A percentile compares a stretch with the other conserved stretches of the same genome.
Conservation (phyloP, 495 filamentous ascomycete species). For the Cudoniella acicularis region DNA sequence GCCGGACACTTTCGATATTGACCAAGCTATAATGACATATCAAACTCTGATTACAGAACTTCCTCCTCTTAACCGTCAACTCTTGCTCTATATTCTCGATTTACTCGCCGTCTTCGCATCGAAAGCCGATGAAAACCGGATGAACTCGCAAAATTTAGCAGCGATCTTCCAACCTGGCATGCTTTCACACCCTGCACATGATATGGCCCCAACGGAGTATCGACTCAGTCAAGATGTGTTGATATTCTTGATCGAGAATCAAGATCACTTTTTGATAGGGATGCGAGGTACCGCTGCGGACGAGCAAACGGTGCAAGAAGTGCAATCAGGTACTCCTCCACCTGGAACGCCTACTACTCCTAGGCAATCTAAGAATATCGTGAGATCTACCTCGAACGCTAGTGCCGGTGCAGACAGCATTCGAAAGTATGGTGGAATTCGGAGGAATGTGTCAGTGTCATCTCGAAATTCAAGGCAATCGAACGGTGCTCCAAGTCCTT, state of each 20-base stretch:
- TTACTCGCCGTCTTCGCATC: slow-evolving; percentile 97
- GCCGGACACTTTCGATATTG: slow-evolving; percentile 64
- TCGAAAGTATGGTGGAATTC: slow-evolving; percentile 69
- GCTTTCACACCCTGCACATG: slow-evolving; percentile 88
- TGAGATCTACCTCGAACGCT: slow-evolving; percentile 77
- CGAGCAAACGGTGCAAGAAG: slow-evolving; percentile 80
- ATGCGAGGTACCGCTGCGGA: slow-evolving; percentile 92
- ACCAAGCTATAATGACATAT: slow-evolving; percentile 74
- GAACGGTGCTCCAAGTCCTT: slow-evolving; percentile 65
- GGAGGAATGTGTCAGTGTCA: slow-evolving; percentile 76
- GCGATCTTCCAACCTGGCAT: slow-evolving; percentile 98
- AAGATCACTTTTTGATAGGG: slow-evolving; percentile 84
- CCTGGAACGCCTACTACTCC: slow-evolving; percentile 40
- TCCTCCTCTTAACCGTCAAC: slow-evolving; percentile 88
- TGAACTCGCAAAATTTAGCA: slow-evolving; percentile 92
- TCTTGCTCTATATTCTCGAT: slow-evolving; percentile 95
- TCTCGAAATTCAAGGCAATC: slow-evolving; percentile 70
- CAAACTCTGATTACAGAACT: slow-evolving; percentile 89
- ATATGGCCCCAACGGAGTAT: slow-evolving; percentile 93
- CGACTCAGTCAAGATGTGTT: slow-evolving; percentile 93
- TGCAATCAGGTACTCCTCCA: slow-evolving; percentile 66
- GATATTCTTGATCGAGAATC: slow-evolving; percentile 97
- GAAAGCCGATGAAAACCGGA: slow-evolving; percentile 93
- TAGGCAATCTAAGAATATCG: slow-evolving; percentile 44
- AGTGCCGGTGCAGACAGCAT: slow-evolving; percentile 85